Base-by-base conservation (phyloP, 176 grass and related monocot genomes). In the Aegilops umbellulata region DNA sequence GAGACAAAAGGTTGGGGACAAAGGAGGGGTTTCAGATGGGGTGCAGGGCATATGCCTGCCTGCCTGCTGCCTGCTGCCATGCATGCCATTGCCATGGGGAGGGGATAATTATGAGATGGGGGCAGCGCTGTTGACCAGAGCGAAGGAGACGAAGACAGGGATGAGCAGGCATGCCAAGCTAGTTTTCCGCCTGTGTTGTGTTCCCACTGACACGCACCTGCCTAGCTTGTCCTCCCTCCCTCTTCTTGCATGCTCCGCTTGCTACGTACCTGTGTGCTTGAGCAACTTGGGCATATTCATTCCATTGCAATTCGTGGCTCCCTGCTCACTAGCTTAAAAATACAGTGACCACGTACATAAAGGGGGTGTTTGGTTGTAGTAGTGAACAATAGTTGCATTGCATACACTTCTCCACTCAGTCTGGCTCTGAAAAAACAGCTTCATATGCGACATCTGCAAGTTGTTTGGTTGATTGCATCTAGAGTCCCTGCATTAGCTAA, bases 1-100 rank as follows among this genome's bases (percentile, higher is more conserved):
- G 88, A 89, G 79, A 90, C 90, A 92, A 92, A 93, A 77, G 92
- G 90, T 89, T 80, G 85, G 92, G 80, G 82, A 85, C 89, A 91
- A 89, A 87, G 74, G 86, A 91, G 84, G 89, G 84, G 80, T 82
- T 87, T 81, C 89, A 82, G 83, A 90, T 60, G 74, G 42, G 39
- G 49, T 44, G 72, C 82, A 90, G 87, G 80, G 81, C 68, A 82
- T 47, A 87, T 90, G 89, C 88, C 63, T 84, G 89, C 65, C 12
- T 42, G 39, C 39, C 39, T 35, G 65, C 32, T 70, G 34, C 17
- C 32, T 14, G 64, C 34, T 24, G 36, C 69, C 64, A 66, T 23
- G 35, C 86, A 46, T 84, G 81, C 25, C 47, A 77, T 3, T 87
- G 39, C 71, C 42, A 53, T 55, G 5, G 60, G 69, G 49, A 84